Evolutionary conservation across 768 basidiomycete species (phyloP), one percentile per base, ranked within the genome.

Genomic region (Dioszegia aurantiaca): DNA sequence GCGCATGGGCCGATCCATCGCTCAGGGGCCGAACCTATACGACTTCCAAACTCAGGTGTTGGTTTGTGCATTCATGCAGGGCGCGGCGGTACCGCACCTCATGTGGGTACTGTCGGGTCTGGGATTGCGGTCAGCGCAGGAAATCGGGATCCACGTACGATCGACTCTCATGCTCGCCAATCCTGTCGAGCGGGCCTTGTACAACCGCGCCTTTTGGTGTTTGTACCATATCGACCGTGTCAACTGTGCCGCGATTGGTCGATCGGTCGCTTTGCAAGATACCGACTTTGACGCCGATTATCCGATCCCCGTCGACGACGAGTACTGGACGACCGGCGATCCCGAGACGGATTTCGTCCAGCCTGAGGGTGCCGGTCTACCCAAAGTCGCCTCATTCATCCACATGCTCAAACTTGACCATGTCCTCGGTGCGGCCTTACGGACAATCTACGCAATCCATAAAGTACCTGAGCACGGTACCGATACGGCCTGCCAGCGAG

Each of bases 201-300:
- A 86, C 83, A 87, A 87, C 69, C 83, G 89, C 26, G 85, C 84
- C 0, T 88, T 89, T 69, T 89, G 87, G 87, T 82, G 80, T 45
- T 58, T 73, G 30, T 69, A 68, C 48, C 67, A 72, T 58, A 36
- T 77, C n/a, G 79, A 80, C 55, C 69, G 78, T 11, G 51, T 70
- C 41, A 70, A 73, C 5, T 78, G 78, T 39, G 65, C 77, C 0
- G 77, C 79, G 10, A 79, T 85, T 26, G 89, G 89, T 1, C 80
- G 88, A n/a, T 85, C 86, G 2, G 83, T 85, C 67, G 83, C 83
- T 2, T 78, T 89, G 3, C 85, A 86, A 55, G 87, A 89, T 62
- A 40, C 41, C 62, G 88, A 87, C 65, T 85, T 87, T 65, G 88
- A 90, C 63, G 78, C 86, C 5, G 87, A 88, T 52, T 78, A 81